These are phyloP conservation scores for Sordariomycetes sp. DNA, from an alignment of 2,329 filamentous ascomycete genomes.

Conservation along the genomic window DNA sequence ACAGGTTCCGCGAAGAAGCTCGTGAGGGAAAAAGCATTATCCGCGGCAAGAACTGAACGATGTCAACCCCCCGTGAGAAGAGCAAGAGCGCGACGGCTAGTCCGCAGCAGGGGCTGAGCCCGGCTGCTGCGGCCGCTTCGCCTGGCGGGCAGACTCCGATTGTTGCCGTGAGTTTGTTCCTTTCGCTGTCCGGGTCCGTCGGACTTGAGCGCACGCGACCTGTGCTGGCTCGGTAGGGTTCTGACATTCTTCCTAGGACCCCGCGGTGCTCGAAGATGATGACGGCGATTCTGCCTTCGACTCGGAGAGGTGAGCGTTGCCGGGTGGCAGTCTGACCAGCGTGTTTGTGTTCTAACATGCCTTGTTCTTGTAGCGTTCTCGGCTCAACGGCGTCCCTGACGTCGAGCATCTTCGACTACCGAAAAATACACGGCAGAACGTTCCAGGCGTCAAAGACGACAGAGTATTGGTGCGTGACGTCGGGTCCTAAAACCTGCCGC, in stretches of 20 bases:
- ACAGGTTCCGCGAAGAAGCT: too few relatives aligned
- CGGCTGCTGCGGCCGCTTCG: too few relatives aligned
- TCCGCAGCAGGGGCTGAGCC: too few relatives aligned
- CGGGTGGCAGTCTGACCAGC: not conserved
- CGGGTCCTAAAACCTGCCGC: not conserved
- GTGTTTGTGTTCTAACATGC: not conserved
- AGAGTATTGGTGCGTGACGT: slow-evolving; percentile 14
- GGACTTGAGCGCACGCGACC: too few relatives aligned
- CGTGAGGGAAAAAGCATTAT: too few relatives aligned
- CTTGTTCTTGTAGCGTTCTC: not conserved
- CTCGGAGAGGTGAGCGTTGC: not conserved
- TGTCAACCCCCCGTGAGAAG: too few relatives aligned
- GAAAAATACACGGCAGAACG: slow-evolving; percentile 14
- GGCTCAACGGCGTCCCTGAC: slow-evolving; percentile 17
- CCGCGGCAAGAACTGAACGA: too few relatives aligned
- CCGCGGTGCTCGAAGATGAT: not conserved
- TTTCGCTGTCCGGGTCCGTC: too few relatives aligned
- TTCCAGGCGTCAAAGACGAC: slow-evolving; percentile 15
- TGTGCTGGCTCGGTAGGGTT: not conserved
- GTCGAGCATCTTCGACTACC: slow-evolving; percentile 18
- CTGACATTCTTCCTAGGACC: not conserved
- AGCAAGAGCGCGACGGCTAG: too few relatives aligned
- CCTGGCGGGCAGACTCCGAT: too few relatives aligned
- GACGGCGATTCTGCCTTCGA: not conserved
- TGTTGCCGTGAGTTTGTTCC: too few relatives aligned